Conservation (phyloP, 352 stramenopile genomes). For the Albugo candida region DNA sequence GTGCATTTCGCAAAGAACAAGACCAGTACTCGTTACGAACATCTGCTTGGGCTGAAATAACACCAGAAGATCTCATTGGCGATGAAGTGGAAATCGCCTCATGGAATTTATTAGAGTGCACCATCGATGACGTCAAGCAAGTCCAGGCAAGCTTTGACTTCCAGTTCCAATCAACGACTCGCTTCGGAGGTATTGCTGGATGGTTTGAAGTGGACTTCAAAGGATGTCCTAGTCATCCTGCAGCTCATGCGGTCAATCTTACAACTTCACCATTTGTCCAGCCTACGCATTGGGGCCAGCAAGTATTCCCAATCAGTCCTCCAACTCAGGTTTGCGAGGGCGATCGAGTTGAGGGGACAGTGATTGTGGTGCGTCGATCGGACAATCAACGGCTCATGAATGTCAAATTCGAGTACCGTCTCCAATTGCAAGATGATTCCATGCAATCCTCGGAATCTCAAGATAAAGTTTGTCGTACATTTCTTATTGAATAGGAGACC, state of each 20-base stretch:
- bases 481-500: conserved; percentile 59
- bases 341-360: conserved; percentile 44
- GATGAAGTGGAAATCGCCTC: conserved; percentile 62
- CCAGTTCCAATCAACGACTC: conserved; percentile 70
- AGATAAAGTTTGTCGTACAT: conserved; percentile 17
- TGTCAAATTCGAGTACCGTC: conserved; percentile 68
- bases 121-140: conserved; percentile 63
- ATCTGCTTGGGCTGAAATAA: conserved; percentile 67
- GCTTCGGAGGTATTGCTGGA: conserved; percentile 88
- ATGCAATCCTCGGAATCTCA: conserved; percentile 11
- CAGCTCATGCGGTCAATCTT: conserved; percentile 64
- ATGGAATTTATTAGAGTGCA: conserved; percentile 74
- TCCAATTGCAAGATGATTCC: conserved; percentile 37
- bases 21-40: conserved; percentile 77
- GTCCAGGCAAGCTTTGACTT: conserved; percentile 54
- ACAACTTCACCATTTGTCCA: conserved; percentile 82
- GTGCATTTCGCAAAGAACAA: conserved; percentile 73
- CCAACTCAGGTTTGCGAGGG: conserved; percentile 68
- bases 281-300: conserved; percentile 76
- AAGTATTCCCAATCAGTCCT: conserved; percentile 71
- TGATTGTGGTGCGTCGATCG: conserved; percentile 47
- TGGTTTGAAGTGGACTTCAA: conserved; percentile 99
- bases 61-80: conserved; percentile 52
- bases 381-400: conserved; percentile 82
- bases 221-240: conserved; percentile 61